Evolutionary conservation across 2,329 filamentous ascomycete genomes (phyloP).

Genomic region (Exophiala dermatitidis): DNA sequence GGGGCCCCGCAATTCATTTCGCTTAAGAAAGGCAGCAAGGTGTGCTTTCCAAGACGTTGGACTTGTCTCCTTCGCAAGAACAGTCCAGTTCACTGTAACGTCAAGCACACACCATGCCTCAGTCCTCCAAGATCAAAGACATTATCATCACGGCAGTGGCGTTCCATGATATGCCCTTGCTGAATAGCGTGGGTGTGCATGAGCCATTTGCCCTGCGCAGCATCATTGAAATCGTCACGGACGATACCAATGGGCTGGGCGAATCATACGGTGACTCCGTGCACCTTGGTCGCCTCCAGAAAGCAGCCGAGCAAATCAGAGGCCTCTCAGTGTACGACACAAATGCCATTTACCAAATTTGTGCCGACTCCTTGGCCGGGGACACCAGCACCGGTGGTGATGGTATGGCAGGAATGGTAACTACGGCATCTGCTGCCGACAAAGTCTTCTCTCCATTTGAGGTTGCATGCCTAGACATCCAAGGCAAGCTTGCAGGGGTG

Average conservation of each 20-base stretch:
- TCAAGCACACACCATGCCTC: slow-evolving; percentile 3
- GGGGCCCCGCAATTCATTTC: no score
- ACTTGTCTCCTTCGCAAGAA: no score
- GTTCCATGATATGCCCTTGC: slow-evolving; percentile 41
- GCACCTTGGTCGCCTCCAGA: slow-evolving; percentile 33
- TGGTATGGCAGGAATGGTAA: slow-evolving; percentile 37
- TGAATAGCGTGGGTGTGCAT: slow-evolving; percentile 41
- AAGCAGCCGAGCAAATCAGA: slow-evolving; percentile 25
- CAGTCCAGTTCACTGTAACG: no score
- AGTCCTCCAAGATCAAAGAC: slow-evolving; percentile 30
- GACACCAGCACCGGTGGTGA: slow-evolving; percentile 28
- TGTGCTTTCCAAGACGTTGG: no score
- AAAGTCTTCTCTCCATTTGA: slow-evolving; percentile 42
- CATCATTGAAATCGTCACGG: slow-evolving; percentile 37
- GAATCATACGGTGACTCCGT: slow-evolving; percentile 39
- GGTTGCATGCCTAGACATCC: slow-evolving; percentile 40
- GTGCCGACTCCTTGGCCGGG: slow-evolving; percentile 20
- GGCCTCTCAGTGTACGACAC: slow-evolving; percentile 20
- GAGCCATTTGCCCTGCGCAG: slow-evolving; percentile 40
- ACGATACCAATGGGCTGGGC: slow-evolving; percentile 35
- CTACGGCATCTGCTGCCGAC: slow-evolving; percentile 37
- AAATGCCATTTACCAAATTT: slow-evolving; percentile 28
- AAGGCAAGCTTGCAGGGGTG: slow-evolving; percentile 37
- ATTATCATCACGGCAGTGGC: slow-evolving; percentile 40
- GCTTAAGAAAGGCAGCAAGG: no score